Base-by-base conservation (phyloP, 2,329 filamentous ascomycete genomes). In the Eutypa lata region DNA sequence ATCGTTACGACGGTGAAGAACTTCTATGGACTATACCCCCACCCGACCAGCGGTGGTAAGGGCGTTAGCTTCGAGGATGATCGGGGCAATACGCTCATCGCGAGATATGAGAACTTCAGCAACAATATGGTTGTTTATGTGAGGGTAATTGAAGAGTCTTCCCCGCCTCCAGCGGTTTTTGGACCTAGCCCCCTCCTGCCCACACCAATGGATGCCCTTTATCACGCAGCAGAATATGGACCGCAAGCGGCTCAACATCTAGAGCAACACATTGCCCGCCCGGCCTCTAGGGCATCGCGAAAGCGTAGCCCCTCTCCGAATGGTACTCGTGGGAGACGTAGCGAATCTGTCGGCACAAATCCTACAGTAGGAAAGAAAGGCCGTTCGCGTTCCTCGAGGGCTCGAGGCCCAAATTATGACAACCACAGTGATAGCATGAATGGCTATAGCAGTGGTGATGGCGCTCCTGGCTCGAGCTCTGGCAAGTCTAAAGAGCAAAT, bases 1-100 rank as follows among this genome's bases (percentile, higher is more conserved):
- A 99, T 99, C 74, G 90, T 97, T 59, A 94, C 91, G 14, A 97
- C 94, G 1, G 93, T 97, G 67, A 97, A 96, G 81, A 97, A 97
- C 78, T 97, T 97, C 76, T 97, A 96, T 69, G 94, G 94, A 56
- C 82, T 99, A 61, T 97, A 97, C 71, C 90, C 93, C 60, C 86
- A 83, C 57, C 78, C 80, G 35, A 74, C 74, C 57, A 45, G 42
- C 37, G 82, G 84, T 62, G 84, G 84, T 61, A 87, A 87, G 68
- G 92, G 94, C 60, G 88, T 99, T 67, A 96, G 91, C 74, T 97
- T 99, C 67, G 93, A 97, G 74, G 93, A 97, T 71, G 84, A 90
- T 59, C 79, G 88, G 64, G 91, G 90, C 65, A 93, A 89, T 66
- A 96, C 89, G 56, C 84, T 99, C 66, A 97, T 99, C 72, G 91